Evolutionary conservation across 345 rosid genomes (phyloP), one percentile per base, ranked within the genome.

Genomic region (Eucalyptus caleyi): DNA sequence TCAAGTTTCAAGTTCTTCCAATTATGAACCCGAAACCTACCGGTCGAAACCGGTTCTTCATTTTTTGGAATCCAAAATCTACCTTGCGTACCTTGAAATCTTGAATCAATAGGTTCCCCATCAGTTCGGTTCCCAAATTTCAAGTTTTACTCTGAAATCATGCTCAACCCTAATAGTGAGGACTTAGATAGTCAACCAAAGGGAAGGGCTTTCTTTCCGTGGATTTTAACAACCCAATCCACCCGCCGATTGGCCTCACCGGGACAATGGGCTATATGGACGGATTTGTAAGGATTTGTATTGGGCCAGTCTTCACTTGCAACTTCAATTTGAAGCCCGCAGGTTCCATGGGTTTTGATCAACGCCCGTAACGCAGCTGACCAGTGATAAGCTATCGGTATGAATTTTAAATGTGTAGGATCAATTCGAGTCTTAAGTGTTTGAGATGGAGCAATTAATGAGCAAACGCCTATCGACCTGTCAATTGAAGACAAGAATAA

Each of bases 41-140:
- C 4, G 0, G 4, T 47, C 1, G 12, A 47, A 47, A 47, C 4
- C 1, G 12, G 11, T 47, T 47, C 1, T 47, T 47, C 49, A 47
- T 47, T 10, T 47, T 47, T 47, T 47, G 4, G 49, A 47, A 45
- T 45, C 11, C 47, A 9, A 45, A 45, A 45, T 45, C 12, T 1
- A 45, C 49, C 49, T 45, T 45, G 12, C 11, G 4, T 45, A 45
- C 11, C 47, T 45, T 45, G 10, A 9, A 45, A 45, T 45, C 11
- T 45, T 9, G 11, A 45, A 45, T 9, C 47, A 9, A 45, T 0
- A 45, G 1, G 47, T 45, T 45, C 49, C 49, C 3, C 4, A 45
- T 45, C 11, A 3, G 1, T 45, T 1, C 0, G 4, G 49, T 9
- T 45, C 4, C 3, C 49, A 47, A 47, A 3, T 47, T 47, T 1